These are phyloP conservation scores for Chlorella sorokiniana DNA, from an alignment of 139 green algal genomes.

Conservation along the genomic window DNA sequence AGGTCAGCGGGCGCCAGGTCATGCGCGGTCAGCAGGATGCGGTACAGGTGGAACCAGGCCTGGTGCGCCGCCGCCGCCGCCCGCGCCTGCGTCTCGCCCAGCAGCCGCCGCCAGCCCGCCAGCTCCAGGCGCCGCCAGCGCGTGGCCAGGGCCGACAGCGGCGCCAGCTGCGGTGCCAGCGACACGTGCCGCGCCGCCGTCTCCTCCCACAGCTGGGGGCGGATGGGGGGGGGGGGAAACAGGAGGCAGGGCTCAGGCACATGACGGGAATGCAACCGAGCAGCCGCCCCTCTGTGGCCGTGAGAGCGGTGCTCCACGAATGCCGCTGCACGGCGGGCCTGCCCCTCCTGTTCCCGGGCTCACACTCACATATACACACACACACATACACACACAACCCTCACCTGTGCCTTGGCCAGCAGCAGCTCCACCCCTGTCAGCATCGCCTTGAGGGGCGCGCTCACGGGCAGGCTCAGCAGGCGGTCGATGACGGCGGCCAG, in stretches of 20 bases:
- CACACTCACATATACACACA: background rate
- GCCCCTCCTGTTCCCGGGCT: background rate
- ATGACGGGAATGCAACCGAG: too few relatives aligned
- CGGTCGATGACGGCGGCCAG: constrained; percentile 80
- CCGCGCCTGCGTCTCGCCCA: constrained; percentile 48
- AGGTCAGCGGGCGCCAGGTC: constrained; percentile 21
- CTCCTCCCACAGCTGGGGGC: constrained; percentile 91
- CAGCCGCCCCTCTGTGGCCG: too few relatives aligned
- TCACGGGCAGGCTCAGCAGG: constrained; percentile 74
- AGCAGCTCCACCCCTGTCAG: constrained; percentile 96
- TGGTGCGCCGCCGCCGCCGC: constrained; percentile 10
- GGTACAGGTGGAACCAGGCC: constrained; percentile 93
- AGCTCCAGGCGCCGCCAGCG: constrained; percentile 95
- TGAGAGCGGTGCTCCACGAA: too few relatives aligned
- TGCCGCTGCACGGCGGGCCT: background rate
- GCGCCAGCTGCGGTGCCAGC: constrained; percentile 69
- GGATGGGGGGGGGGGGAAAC: background rate
- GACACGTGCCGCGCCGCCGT: constrained; percentile 87
- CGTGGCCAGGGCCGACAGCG: constrained; percentile 70
- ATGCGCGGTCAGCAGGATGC: constrained; percentile 59
- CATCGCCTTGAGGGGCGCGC: constrained; percentile 77
- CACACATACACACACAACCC: background rate
- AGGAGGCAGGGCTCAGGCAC: background rate
- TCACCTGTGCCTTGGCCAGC: constrained; percentile 72
- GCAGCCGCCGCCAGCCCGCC: constrained; percentile 73